Evolutionary conservation across 768 basidiomycete species (phyloP).

Genomic region (Mycena indigotica): DNA sequence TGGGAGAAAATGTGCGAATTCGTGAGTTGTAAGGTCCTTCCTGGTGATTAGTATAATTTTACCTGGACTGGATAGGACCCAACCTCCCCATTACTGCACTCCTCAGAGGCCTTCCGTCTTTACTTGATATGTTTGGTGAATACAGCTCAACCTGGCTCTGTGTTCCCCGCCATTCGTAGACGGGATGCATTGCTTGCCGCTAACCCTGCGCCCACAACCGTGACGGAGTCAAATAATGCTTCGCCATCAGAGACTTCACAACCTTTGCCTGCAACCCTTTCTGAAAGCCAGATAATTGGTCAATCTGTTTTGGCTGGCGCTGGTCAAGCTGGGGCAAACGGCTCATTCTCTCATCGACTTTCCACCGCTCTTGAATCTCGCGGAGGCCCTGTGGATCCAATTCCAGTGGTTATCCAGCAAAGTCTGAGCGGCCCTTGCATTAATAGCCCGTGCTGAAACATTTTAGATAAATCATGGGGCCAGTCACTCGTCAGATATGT

Average conservation of each 20-base stretch:
- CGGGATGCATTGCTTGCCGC: conserved; percentile 63
- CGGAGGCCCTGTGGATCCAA: conserved; percentile 56
- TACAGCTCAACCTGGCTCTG: conserved; percentile 55
- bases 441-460: background rate
- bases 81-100: conserved; percentile 66
- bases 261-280: conserved; percentile 15
- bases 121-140: conserved; percentile 72
- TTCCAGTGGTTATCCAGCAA: conserved; percentile 82
- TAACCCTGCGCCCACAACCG: conserved; percentile 25
- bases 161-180: conserved; percentile 66
- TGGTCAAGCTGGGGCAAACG: conserved; percentile 30
- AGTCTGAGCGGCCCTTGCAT: conserved; percentile 47
- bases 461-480: conserved; percentile 22
- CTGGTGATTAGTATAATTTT: conserved; percentile 6
- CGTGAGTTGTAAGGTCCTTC: conserved; percentile 66
- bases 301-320: conserved; percentile 44
- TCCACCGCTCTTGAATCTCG: conserved; percentile 45
- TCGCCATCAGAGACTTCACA: background rate
- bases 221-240: conserved; percentile 20
- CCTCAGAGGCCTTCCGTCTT: conserved; percentile 72
- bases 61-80: conserved; percentile 51
- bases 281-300: conserved; percentile 40
- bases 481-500: conserved; percentile 57
- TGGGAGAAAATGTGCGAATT: conserved; percentile 88
- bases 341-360: conserved; percentile 28